These are phyloP conservation scores for Ceratocystis cubensis DNA, from an alignment of 2,329 filamentous ascomycete species.

Conservation along the genomic window DNA sequence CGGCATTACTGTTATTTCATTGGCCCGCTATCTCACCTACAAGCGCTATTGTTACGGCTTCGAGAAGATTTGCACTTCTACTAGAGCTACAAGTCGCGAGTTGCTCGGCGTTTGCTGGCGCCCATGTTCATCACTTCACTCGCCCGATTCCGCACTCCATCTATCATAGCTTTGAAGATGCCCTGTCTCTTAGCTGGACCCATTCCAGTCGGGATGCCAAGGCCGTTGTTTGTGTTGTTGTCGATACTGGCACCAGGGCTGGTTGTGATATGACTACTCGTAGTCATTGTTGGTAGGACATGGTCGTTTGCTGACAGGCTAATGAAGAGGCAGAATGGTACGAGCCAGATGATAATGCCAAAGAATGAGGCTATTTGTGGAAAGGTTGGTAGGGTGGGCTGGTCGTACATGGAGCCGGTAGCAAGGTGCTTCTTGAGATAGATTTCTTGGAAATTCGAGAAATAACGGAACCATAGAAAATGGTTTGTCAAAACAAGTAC, in stretches of 20 bases:
- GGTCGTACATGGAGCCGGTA: conserved; percentile 48
- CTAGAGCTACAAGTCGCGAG: conserved; percentile 10
- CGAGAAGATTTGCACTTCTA: neutral
- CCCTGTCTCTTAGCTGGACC: conserved; percentile 42
- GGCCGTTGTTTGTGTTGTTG: neutral
- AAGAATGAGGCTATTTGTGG: conserved; percentile 95
- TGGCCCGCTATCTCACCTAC: neutral
- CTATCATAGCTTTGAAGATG: conserved; percentile 54
- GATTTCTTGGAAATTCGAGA: conserved; percentile 51
- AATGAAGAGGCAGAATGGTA: conserved; percentile 90
- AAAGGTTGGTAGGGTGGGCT: conserved; percentile 60
- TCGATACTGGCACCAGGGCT: conserved; percentile 26
- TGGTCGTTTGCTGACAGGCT: conserved; percentile 90
- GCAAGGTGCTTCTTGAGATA: conserved; percentile 35
- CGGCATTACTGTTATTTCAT: neutral
- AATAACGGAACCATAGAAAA: conserved; percentile 91
- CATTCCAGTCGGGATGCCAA: neutral
- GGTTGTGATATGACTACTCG: conserved; percentile 35
- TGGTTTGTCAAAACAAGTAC: conserved; percentile 80
- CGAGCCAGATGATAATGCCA: conserved; percentile 89
- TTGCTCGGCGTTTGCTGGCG: neutral
- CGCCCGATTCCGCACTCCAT: conserved; percentile 26
- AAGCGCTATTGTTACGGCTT: neutral
- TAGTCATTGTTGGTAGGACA: conserved; percentile 83
- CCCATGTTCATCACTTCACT: conserved; percentile 6